Base-by-base conservation (phyloP, 2,329 filamentous ascomycete species). In the Beauveria scarabaeidicola region DNA sequence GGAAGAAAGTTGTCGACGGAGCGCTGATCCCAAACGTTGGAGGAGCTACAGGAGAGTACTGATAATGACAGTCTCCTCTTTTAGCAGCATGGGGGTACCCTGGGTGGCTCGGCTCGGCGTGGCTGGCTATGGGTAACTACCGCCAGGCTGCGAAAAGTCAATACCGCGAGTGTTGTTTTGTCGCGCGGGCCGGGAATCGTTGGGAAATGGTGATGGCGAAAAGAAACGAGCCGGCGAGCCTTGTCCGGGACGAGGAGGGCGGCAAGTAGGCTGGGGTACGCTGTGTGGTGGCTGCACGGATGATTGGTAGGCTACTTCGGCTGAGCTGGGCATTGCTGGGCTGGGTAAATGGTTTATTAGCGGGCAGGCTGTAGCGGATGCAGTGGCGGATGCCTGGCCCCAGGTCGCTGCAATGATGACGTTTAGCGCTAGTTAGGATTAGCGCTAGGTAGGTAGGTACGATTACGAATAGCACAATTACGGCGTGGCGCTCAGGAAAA, bases 1-100 rank as follows among this genome's bases (percentile, higher is more conserved):
- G 48, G 21, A 53, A 23, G 32, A 32, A 27, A 41, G 29, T 46
- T 2, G 40, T 53, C 38, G 41, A 53, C n/a, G 50, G 29, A 52
- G 50, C 50, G 57, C 57, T 27, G 57, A 59, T 59, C 57, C 50
- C 50, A 32, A 43, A 10, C 15, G 55, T 41, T 50, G 38, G 55
- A 40, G 44, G 23, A 53, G 41, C 36, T 52, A 32, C 50, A 36
- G 47, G 38, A 58, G 56, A 32, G 29, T 19, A 40, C 7, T 29
- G 43, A 41, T 25, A 38, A 13, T 21, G 43, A 13, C 13, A 41
- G 40, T 51, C 47, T 52, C 38, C 47, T 58, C 56, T 50, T 57
- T 57, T 58, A 32, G 38, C 55, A 40, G 21, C n/a, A 47, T 41
- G 36, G 32, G 23, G 54, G 48, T 27, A n/a, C 41, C 52, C n/a